Percentiles rank a stretch among this genome's conserved stretches.
These are phyloP conservation scores for Aureobasidium sp. DNA, from an alignment of 2,329 filamentous ascomycete species.

Conservation along the genomic window DNA sequence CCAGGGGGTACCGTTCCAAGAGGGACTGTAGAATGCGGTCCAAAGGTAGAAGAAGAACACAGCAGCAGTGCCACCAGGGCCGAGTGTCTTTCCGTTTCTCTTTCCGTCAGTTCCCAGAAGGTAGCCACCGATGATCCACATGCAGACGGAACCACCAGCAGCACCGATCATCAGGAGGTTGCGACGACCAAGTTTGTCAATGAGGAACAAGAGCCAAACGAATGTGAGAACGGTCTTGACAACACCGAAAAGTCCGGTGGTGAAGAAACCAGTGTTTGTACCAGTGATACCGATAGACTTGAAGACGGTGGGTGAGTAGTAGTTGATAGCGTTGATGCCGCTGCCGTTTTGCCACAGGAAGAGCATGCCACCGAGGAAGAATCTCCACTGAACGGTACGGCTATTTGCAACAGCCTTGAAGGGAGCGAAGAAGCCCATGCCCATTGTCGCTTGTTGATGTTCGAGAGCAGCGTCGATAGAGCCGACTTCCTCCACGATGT, in stretches of 20 bases:
- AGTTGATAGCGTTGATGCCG: constrained; percentile 37
- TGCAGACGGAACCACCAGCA: constrained; percentile 38
- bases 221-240: constrained; percentile 41
- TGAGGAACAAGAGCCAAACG: constrained; percentile 42
- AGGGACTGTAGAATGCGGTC: constrained; percentile 75
- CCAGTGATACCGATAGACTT: constrained; percentile 39
- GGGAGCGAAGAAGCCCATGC: constrained; percentile 79
- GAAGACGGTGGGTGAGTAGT: constrained; percentile 42
- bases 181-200: constrained; percentile 42
- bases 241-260: constrained; percentile 42
- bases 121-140: constrained; percentile 42
- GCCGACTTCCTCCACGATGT: constrained; percentile 78
- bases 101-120: constrained; percentile 51
- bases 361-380: constrained; percentile 81
- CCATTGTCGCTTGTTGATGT: constrained; percentile 67
- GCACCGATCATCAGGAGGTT: constrained; percentile 42
- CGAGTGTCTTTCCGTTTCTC: constrained; percentile 44
- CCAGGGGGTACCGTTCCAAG: constrained; percentile 67
- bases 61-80: constrained; percentile 62
- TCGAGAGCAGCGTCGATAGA: constrained; percentile 77
- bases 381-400: constrained; percentile 70
- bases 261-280: constrained; percentile 50
- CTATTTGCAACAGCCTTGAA: constrained; percentile 64
- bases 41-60: constrained; percentile 80
- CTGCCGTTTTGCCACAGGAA: constrained; percentile 66